Conservation (phyloP, 345 rosid species). For the Melaleuca alternifolia region DNA sequence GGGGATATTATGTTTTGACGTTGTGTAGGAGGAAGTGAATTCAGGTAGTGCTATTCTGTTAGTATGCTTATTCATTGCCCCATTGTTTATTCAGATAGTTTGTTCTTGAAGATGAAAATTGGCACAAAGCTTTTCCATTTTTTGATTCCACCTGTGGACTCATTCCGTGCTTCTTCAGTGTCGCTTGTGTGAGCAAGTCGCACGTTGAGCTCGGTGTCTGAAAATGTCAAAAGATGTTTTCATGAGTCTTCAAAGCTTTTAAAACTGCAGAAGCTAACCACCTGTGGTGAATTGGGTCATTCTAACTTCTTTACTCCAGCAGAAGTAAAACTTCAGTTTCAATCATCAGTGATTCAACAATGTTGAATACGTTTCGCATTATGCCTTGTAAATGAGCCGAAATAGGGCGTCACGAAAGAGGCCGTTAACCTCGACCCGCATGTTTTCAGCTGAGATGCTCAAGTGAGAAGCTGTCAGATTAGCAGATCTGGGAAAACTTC, state of each 20-base stretch:
- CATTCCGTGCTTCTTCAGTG: not conserved
- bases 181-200: not conserved
- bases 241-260: not conserved
- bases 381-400: not conserved
- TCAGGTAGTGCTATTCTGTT: not conserved
- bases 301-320: not conserved
- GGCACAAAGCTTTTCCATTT: not conserved
- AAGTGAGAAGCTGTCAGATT: not conserved
- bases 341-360: not conserved
- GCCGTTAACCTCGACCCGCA: not conserved
- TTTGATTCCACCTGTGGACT: not conserved
- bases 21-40: conserved; percentile 2
- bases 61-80: not conserved
- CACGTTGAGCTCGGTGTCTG: not conserved
- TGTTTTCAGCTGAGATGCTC: not conserved
- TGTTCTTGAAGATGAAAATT: not conserved
- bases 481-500: not conserved
- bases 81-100: not conserved
- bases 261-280: not conserved
- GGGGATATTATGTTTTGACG: not conserved
- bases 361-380: not conserved
- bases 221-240: not conserved
- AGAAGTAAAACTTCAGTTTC: not conserved
- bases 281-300: not conserved
- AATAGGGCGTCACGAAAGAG: not conserved